These are phyloP conservation scores for Daldinia sp. DNA, from an alignment of 2,329 filamentous ascomycete genomes.

Conservation along the genomic window DNA sequence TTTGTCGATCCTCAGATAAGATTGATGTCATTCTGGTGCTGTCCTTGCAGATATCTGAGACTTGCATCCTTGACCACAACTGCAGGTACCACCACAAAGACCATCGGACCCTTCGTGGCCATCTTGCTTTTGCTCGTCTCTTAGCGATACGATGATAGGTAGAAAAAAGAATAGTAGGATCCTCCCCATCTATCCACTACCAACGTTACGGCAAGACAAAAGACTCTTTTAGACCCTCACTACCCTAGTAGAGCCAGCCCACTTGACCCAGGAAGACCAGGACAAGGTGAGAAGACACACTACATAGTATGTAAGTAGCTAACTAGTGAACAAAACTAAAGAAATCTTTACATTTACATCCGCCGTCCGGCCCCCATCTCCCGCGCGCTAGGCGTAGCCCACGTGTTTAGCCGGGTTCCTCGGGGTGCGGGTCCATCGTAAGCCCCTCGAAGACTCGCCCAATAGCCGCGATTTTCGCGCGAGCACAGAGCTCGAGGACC, in stretches of 20 bases:
- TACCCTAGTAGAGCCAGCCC: background rate
- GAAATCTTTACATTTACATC: conserved; percentile 6
- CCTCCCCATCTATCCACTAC: conserved; percentile 26
- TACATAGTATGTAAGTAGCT: background rate
- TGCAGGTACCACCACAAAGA: conserved; percentile 34
- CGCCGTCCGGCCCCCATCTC: conserved; percentile 32
- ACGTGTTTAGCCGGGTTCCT: conserved; percentile 40
- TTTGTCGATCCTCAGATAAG: conserved; percentile 33
- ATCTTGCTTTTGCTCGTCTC: conserved; percentile 21
- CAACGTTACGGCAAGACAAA: conserved; percentile 27
- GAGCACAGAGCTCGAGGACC: conserved; percentile 18
- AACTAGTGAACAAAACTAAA: conserved; percentile 10
- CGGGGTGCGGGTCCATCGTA: conserved; percentile 25
- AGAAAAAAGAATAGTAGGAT: background rate
- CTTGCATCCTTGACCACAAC: conserved; percentile 16
- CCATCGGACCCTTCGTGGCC: conserved; percentile 22
- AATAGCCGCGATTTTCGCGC: conserved; percentile 12
- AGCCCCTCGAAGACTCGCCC: conserved; percentile 14
- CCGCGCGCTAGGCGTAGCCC: conserved; percentile 23
- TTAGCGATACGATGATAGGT: conserved; percentile 21
- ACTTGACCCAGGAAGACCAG: background rate
- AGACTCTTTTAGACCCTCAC: conserved; percentile 14
- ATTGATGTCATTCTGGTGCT: conserved; percentile 35
- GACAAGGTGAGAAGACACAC: background rate
- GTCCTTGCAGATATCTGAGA: conserved; percentile 20